Percentiles rank a stretch among this genome's conserved stretches.
phyloP scores from a whole-genome alignment of 2,329 filamentous ascomycete species.

The Clonostachys sp. region DNA sequence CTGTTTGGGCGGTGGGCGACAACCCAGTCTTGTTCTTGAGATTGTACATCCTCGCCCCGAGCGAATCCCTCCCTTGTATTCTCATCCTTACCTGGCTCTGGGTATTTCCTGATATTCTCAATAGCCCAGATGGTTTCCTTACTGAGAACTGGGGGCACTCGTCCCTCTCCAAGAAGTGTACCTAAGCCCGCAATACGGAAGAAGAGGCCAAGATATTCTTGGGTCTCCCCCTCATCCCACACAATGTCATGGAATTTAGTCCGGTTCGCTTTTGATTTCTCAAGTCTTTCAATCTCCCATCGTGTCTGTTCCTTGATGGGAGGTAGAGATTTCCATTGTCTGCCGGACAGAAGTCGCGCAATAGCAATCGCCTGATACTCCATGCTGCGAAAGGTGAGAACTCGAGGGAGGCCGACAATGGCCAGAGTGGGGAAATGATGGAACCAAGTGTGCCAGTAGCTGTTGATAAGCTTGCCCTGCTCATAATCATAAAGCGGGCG shows the following conservation, averaged over 20 bases:
- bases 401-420: slow-evolving; percentile 45
- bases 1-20: too few species aligned
- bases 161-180: slow-evolving; percentile 37
- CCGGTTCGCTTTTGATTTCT: slow-evolving; percentile 16
- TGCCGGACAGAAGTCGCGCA: slow-evolving; percentile 38
- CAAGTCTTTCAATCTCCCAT: slow-evolving; percentile 40
- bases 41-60: too few species aligned
- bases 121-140: slow-evolving; percentile 40
- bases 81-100: slow-evolving; percentile 15
- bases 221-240: slow-evolving; percentile 47
- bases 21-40: too few species aligned
- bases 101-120: slow-evolving; percentile 42
- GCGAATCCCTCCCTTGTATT: too few species aligned
- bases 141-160: slow-evolving; percentile 36
- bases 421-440: slow-evolving; percentile 40
- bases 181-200: slow-evolving; percentile 44
- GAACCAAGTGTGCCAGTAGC: slow-evolving; percentile 50
- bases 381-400: slow-evolving; percentile 47
- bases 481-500: slow-evolving; percentile 45
- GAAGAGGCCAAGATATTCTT: slow-evolving; percentile 37
- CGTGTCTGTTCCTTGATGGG: slow-evolving; percentile 22
- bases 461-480: slow-evolving; percentile 31
- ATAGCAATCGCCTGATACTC: slow-evolving; percentile 52
- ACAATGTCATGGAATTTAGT: slow-evolving; percentile 46
- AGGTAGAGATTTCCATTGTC: slow-evolving; percentile 18